Evolutionary conservation across 108 stramenopile genomes (phyloP).

Genomic region (Aurantiochytrium sp.): DNA sequence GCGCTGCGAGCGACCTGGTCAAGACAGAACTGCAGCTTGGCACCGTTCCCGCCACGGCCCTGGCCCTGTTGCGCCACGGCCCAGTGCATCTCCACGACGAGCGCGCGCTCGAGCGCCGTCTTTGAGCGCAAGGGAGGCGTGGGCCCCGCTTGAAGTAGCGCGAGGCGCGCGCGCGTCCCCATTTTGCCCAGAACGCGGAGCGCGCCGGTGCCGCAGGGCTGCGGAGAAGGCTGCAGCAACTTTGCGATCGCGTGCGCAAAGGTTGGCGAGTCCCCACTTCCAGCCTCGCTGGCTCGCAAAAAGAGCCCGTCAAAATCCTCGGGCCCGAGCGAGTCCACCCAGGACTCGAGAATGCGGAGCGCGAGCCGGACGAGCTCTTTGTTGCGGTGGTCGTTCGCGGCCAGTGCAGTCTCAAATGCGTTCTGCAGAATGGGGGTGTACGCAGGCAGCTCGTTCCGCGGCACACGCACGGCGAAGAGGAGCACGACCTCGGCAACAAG

Average conservation of each 20-base stretch:
- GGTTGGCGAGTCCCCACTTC: background rate
- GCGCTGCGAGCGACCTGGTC: constrained; percentile 11
- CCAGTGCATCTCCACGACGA: constrained; percentile 16
- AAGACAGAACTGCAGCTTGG: background rate
- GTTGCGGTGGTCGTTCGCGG: constrained; percentile 18
- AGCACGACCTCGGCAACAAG: constrained; percentile 16
- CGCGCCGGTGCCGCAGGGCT: constrained; percentile 2
- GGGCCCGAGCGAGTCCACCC: background rate
- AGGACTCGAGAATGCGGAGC: background rate
- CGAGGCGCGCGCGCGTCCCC: background rate
- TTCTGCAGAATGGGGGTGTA: background rate
- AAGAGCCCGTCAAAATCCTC: background rate
- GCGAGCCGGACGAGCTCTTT: background rate
- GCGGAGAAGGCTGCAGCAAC: background rate
- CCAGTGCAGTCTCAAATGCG: background rate
- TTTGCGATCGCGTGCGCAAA: constrained; percentile 19
- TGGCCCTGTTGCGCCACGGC: background rate
- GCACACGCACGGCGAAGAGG: background rate
- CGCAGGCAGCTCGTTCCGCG: background rate
- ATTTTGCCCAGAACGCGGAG: constrained; percentile 9
- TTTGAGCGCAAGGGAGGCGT: background rate
- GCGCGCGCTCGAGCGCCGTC: background rate
- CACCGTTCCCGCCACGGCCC: background rate
- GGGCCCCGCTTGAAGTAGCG: background rate
- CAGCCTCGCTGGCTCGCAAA: background rate